Percentiles rank a stretch among this genome's conserved stretches.
Evolutionary conservation across 2,329 filamentous ascomycete species (phyloP).

Genomic region (Sclerotinia sclerotiorum): DNA sequence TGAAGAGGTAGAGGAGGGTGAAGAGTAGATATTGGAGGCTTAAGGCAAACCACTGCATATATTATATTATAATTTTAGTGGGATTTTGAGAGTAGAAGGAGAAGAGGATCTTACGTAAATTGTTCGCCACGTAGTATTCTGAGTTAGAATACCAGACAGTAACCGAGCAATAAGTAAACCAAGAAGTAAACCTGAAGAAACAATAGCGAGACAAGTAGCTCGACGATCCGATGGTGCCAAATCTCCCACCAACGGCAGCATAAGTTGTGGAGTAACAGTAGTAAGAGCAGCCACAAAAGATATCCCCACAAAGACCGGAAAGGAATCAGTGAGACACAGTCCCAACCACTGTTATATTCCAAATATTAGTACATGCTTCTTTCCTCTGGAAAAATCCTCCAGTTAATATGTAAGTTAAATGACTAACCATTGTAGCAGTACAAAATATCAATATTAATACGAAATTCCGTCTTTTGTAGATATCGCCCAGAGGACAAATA

Average conservation of each 20-base stretch:
- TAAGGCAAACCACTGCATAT: constrained; percentile 61
- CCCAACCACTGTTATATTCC: constrained; percentile 57
- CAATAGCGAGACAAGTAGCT: constrained; percentile 69
- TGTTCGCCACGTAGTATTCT: constrained; percentile 72
- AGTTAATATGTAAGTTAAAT: constrained; percentile 5
- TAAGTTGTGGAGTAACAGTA: constrained; percentile 76
- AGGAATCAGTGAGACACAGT: constrained; percentile 66
- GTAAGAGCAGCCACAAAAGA: constrained; percentile 75
- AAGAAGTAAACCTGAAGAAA: constrained; percentile 72
- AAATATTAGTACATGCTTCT: not conserved
- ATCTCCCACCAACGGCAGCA: constrained; percentile 79
- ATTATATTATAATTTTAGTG: no score
- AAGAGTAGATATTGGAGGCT: constrained; percentile 69
- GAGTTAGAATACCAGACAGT: constrained; percentile 71
- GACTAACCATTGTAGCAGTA: constrained; percentile 64
- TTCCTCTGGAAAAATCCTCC: not conserved
- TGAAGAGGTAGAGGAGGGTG: constrained; percentile 64
- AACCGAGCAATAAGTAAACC: constrained; percentile 75
- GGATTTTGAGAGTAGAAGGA: no score
- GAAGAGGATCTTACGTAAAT: constrained; percentile 54
- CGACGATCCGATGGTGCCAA: constrained; percentile 68
- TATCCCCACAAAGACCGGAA: constrained; percentile 64
- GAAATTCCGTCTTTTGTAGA: constrained; percentile 65
- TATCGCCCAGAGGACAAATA: constrained; percentile 73
- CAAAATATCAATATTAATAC: constrained; percentile 66